Percentiles rank a stretch among this genome's conserved stretches.
These are phyloP conservation scores for Excoecaria cochinchinensis DNA, from an alignment of 345 rosid genomes.

Conservation along the genomic window DNA sequence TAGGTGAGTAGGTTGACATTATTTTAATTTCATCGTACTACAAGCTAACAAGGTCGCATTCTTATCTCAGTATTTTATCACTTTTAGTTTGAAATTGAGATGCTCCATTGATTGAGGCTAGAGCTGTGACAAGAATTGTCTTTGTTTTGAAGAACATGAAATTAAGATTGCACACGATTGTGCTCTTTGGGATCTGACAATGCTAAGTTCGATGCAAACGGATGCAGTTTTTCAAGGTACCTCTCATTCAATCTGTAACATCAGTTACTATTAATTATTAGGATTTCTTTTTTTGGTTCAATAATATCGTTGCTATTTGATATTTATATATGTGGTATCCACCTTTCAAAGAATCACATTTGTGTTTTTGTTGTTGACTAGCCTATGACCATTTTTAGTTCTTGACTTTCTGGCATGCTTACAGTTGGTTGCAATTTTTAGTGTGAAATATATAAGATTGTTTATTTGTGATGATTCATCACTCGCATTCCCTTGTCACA, in stretches of 20 bases:
- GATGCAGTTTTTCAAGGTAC: slow-evolving; percentile 4
- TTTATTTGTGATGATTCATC: not conserved
- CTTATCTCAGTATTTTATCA: not conserved
- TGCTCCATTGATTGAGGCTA: not conserved
- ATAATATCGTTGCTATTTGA: not conserved
- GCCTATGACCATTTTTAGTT: not conserved
- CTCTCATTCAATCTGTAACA: not conserved
- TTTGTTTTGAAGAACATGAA: not conserved
- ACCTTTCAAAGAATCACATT: slow-evolving; percentile 9
- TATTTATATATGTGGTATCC: not conserved
- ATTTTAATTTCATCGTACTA: not conserved
- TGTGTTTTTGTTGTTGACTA: not conserved
- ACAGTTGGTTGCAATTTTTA: slow-evolving; percentile 1
- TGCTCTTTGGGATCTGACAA: not conserved
- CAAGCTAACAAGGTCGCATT: not conserved
- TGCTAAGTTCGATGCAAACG: not conserved
- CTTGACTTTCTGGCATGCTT: slow-evolving; percentile 8
- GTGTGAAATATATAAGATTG: not conserved
- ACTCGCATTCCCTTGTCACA: not conserved
- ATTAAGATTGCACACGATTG: not conserved
- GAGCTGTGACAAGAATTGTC: not conserved
- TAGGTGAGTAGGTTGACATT: slow-evolving; percentile 1
- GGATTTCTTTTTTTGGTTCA: not conserved
- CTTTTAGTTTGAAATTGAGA: not conserved
- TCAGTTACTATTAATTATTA: not conserved